These are phyloP conservation scores for Xerocomellus amylosporus DNA, from an alignment of 768 basidiomycete species.

Conservation along the genomic window DNA sequence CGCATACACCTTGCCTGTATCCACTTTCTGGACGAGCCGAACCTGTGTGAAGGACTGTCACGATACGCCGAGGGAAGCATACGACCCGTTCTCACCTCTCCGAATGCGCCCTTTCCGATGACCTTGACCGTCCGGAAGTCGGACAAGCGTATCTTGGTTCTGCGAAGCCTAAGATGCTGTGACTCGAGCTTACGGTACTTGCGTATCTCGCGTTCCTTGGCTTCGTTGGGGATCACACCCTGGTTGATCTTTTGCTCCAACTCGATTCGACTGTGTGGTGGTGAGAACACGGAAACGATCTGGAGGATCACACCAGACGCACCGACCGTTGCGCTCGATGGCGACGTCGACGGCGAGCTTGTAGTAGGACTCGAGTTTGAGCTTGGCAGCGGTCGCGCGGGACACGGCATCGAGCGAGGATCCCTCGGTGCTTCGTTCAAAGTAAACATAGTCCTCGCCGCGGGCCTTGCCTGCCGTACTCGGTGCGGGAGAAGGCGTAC, in stretches of 20 bases:
- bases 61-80: neutral
- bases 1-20: conserved; percentile 97
- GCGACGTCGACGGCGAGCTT: conserved; percentile 97
- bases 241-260: conserved; percentile 83
- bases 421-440: conserved; percentile 77
- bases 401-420: conserved; percentile 88
- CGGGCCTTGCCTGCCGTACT: conserved; percentile 31
- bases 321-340: conserved; percentile 94
- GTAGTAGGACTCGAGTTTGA: conserved; percentile 97
- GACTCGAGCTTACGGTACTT: conserved; percentile 85
- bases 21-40: conserved; percentile 92
- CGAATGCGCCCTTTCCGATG: conserved; percentile 98
- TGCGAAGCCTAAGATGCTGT: conserved; percentile 84
- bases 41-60: conserved; percentile 49
- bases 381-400: conserved; percentile 88
- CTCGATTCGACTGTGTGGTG: conserved; percentile 68
- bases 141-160: conserved; percentile 89
- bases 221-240: conserved; percentile 67
- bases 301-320: conserved; percentile 13
- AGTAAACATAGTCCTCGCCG: conserved; percentile 81
- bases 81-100: conserved; percentile 63
- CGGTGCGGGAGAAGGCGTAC: conserved; percentile 30
- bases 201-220: conserved; percentile 84
- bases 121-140: conserved; percentile 98
- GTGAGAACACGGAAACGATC: conserved; percentile 4